Base-by-base conservation (phyloP, 495 filamentous ascomycete species). In the Annulohypoxylon nitens region DNA sequence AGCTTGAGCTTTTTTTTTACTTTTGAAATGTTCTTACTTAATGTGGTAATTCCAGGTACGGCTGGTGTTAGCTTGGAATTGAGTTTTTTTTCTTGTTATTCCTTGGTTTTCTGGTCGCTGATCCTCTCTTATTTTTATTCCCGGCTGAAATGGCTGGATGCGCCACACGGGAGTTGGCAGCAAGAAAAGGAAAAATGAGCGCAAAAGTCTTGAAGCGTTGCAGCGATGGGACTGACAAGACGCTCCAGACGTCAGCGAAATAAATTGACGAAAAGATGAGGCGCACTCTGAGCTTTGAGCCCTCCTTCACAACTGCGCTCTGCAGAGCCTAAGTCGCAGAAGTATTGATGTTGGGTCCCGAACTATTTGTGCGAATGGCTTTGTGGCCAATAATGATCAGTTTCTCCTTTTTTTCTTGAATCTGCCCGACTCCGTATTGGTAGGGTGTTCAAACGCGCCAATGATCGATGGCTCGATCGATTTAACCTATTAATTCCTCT, bases 111-210 rank as follows among this genome's bases (percentile, higher is more conserved):
- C 34, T 64, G 18, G 14, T 18, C 65, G 64, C 66, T 67, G 64
- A 69, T 70, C 72, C 63, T 75, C 67, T 68, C 72, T 65, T 68
- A 61, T 75, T 75, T 75, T 75, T 75, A 75, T 64, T 75, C 64
- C 72, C 72, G 72, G 72, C 72, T 75, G 72, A 75, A 71, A 75
- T 75, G 72, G 67, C 63, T 71, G 65, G 68, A 76, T 76, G 64
- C 72, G 72, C 72, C 72, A 75, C 72, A 33, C 72, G 72, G 72
- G 72, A 75, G 72, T 71, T 70, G 58, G 67, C 67, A 74, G 71
- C 60, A 64, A 25, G 36, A 41, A 59, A 59, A 48, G 14, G 33
- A 67, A 69, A 66, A 70, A 67, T 59, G 71, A 45, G 36, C 41
- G 51, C n/a, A 62, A 59, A 36, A 36, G 59, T 34, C 33, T 64